Evolutionary conservation across 2,329 filamentous ascomycete genomes (phyloP), one percentile per base, ranked within the genome.

Genomic region (Fusarium pilosicola): DNA sequence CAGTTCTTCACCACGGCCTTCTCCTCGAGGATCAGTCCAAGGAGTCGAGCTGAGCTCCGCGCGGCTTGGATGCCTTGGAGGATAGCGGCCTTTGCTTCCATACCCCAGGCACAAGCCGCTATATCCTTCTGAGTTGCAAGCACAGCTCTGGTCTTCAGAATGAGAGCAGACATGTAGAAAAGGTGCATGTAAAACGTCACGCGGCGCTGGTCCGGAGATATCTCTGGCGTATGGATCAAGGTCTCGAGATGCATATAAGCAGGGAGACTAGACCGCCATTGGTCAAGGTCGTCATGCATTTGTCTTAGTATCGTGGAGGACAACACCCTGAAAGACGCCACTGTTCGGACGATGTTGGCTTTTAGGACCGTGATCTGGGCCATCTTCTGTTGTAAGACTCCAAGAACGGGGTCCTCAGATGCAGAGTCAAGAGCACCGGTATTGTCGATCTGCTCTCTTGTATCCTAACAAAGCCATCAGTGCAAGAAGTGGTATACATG

Each of bases 201-300:
- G 0, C 58, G 48, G 5, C 58, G 48, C 2, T 61, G 36, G 3
- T 56, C 36, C 0, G 58, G 38, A 20, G 48, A 42, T 1, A 61
- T 44, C 7, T 13, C 10, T 7, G 58, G 28, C 0, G 28, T 20
- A 3, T 61, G 14, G 0, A 61, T 2, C 4, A 61, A n/a, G 0
- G 36, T 3, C n/a, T 61, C 48, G 5, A 61, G 58, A 2, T 7
- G n/a, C 58, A 61, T 26, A 20, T n/a, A 61, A 1, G 7, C 3
- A 3, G 58, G 58, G 0, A 61, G 5, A 4, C 14, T 28, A 0
- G n/a, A 20, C 18, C 2, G 58, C 58, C 58, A 61, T 11, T 13
- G 1, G 3, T 56, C 36, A 2, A 61, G 58, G 1, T 61, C 58
- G 1, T n/a, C 6, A 1, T 56, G 58, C 48, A 61, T 56, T 1